Conservation (phyloP, 225 moss, liverwort and hornwort species). For the Marchantia paleacea region DNA sequence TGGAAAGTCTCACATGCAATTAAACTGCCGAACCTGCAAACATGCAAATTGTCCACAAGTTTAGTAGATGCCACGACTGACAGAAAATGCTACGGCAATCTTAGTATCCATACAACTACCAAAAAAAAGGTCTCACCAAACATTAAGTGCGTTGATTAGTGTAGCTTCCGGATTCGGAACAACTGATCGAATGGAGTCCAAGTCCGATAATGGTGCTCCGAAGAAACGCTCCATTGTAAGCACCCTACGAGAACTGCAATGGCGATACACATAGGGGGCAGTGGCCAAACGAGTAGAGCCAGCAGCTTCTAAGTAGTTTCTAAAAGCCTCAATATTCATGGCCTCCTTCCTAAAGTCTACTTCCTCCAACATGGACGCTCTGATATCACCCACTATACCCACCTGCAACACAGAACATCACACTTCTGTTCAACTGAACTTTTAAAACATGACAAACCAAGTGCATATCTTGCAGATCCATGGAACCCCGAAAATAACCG, state of each 20-base stretch:
- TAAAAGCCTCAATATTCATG: constrained; percentile 75
- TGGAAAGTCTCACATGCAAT: constrained; percentile 95
- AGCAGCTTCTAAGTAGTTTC: constrained; percentile 63
- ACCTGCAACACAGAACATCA: constrained; percentile 43
- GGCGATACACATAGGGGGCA: constrained; percentile 80
- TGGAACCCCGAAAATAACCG: too few relatives aligned
- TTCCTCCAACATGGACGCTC: constrained; percentile 88
- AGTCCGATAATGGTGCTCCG: constrained; percentile 88
- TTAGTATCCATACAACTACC: background rate
- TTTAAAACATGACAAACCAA: background rate
- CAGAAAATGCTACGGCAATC: background rate
- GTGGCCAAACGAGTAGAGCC: constrained; percentile 82
- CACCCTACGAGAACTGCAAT: constrained; percentile 88
- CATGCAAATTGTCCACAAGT: background rate
- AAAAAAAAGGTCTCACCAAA: constrained; percentile 53
- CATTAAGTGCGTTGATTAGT: constrained; percentile 86
- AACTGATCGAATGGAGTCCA: constrained; percentile 77
- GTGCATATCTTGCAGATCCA: too few relatives aligned
- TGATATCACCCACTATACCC: constrained; percentile 77
- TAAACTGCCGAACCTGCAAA: constrained; percentile 94
- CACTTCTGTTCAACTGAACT: background rate
- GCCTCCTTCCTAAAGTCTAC: constrained; percentile 97
- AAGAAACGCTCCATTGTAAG: constrained; percentile 93
- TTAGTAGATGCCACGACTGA: background rate
- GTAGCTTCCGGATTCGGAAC: constrained; percentile 88